These are phyloP conservation scores for Lyophyllum decastes DNA, from an alignment of 768 basidiomycete species.

Conservation along the genomic window DNA sequence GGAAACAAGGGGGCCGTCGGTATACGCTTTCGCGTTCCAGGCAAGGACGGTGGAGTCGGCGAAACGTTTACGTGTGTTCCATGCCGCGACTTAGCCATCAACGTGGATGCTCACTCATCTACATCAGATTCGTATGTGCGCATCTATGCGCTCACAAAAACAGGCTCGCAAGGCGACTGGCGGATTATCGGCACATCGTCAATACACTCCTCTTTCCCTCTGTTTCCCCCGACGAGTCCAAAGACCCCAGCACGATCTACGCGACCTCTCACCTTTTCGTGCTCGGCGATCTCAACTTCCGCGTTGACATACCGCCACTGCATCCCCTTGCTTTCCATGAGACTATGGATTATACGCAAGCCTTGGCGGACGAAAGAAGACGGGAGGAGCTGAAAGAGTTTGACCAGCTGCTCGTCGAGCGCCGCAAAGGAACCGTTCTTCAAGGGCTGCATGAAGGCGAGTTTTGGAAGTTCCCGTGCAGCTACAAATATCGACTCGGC, in stretches of 20 bases:
- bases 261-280: conserved; percentile 90
- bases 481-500: conserved; percentile 85
- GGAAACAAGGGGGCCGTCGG: conserved; percentile 97
- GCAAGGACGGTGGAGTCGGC: conserved; percentile 53
- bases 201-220: conserved; percentile 77
- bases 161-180: conserved; percentile 64
- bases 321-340: conserved; percentile 43
- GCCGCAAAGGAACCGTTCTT: conserved; percentile 63
- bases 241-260: conserved; percentile 63
- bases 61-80: conserved; percentile 82
- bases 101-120: conserved; percentile 2
- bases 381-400: conserved; percentile 67
- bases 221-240: conserved; percentile 32
- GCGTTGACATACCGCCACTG: conserved; percentile 63
- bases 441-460: conserved; percentile 82
- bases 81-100: conserved; percentile 1
- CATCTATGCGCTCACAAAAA: conserved; percentile 86
- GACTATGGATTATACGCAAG: conserved; percentile 37
- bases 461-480: conserved; percentile 88
- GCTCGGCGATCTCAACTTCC: conserved; percentile 93
- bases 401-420: conserved; percentile 72
- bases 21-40: conserved; percentile 74
- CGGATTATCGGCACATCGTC: conserved; percentile 83
- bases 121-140: conserved; percentile 73
- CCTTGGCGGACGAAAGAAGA: conserved; percentile 47